A percentile compares a stretch with the other conserved stretches of the same genome.
Evolutionary conservation across 306 rosid genomes (phyloP).

Genomic region (Dryas drummondii): DNA sequence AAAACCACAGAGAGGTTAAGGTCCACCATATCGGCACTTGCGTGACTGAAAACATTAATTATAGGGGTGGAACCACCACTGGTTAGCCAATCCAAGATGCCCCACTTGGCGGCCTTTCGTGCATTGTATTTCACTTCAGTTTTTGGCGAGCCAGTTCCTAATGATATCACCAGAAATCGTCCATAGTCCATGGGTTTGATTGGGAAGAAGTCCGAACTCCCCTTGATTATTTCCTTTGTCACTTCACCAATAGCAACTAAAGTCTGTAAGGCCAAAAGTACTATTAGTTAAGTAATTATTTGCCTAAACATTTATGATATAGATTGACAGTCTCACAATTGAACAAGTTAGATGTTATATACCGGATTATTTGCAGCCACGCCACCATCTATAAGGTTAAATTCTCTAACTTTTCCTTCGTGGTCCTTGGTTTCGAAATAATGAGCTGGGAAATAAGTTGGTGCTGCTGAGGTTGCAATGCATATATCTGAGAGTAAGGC

Average conservation of each 20-base stretch:
- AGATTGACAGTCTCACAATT: no score
- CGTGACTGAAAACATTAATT: conserved; percentile 40
- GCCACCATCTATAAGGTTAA: conserved; percentile 65
- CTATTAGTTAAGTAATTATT: no score
- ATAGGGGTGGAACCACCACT: conserved; percentile 45
- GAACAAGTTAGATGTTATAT: neutral
- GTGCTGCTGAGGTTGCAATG: conserved; percentile 74
- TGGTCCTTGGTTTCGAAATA: conserved; percentile 39
- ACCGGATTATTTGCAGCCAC: conserved; percentile 77
- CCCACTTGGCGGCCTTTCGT: conserved; percentile 50
- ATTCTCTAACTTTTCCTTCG: conserved; percentile 27
- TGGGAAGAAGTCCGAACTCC: conserved; percentile 27
- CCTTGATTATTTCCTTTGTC: conserved; percentile 32
- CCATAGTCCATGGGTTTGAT: conserved; percentile 36
- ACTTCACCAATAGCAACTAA: conserved; percentile 54
- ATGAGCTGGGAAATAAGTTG: conserved; percentile 75
- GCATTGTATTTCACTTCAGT: conserved; percentile 42
- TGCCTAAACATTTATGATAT: no score
- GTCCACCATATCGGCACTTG: conserved; percentile 56
- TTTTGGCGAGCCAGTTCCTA: conserved; percentile 62
- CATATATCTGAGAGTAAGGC: conserved; percentile 50
- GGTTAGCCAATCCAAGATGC: conserved; percentile 50
- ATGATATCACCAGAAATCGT: conserved; percentile 47
- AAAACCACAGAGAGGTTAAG: conserved; percentile 42
- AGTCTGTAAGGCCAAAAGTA: conserved; percentile 28